Percentiles rank a stretch among this genome's conserved stretches.
These are phyloP conservation scores for Lipomyces oligophaga DNA, from an alignment of 805 yeast genomes.

Conservation along the genomic window DNA sequence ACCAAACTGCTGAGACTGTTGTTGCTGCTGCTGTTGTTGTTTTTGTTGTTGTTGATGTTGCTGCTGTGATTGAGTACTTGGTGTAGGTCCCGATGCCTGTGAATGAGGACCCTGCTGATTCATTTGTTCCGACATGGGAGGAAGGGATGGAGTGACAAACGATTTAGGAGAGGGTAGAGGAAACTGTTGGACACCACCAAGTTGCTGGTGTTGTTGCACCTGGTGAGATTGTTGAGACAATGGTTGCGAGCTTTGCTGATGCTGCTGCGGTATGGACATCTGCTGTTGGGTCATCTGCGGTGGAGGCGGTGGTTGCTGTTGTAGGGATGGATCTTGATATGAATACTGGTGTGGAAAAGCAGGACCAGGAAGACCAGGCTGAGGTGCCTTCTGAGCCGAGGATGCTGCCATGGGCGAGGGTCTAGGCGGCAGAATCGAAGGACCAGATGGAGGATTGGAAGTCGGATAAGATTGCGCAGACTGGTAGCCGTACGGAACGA, in stretches of 20 bases:
- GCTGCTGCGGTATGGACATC: slow-evolving; percentile 2
- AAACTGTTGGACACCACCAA: no score
- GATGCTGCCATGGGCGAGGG: slow-evolving; percentile 1
- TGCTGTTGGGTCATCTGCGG: slow-evolving; percentile 1
- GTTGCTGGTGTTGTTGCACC: slow-evolving; percentile 9
- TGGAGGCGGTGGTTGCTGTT: slow-evolving; percentile 2
- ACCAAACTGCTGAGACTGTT: no score
- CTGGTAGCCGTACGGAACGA: no score
- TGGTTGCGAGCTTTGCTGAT: slow-evolving; percentile 3
- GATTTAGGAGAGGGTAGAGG: slow-evolving; percentile 8
- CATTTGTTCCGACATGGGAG: background rate
- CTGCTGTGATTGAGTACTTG: slow-evolving; percentile 4
- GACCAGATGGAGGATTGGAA: background rate
- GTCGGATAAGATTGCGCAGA: no score
- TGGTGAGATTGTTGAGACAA: background rate
- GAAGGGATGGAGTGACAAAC: background rate
- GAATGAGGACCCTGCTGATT: slow-evolving; percentile 5
- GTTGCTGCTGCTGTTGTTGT: background rate
- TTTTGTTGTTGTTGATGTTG: slow-evolving; percentile 2
- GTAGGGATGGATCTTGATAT: background rate
- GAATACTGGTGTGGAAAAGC: background rate
- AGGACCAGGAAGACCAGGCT: background rate
- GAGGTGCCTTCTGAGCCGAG: background rate
- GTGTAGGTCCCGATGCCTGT: slow-evolving; percentile 1
- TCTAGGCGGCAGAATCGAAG: slow-evolving; percentile 1